Conservation (phyloP, 768 basidiomycete species). For the Cantharellus cinnabarinus region DNA sequence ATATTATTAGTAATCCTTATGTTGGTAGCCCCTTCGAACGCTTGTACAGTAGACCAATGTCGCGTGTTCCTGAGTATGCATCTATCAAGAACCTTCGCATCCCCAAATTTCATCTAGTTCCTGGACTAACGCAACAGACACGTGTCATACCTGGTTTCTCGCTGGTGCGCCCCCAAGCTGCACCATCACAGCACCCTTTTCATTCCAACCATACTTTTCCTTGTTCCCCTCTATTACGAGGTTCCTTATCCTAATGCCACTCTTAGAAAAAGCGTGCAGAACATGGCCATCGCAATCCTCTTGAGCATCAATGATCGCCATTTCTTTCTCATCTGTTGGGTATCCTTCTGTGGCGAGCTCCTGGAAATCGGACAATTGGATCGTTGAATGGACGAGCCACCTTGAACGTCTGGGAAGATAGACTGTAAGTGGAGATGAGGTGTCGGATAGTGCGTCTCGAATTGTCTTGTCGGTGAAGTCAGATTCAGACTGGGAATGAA, state of each 20-base stretch:
- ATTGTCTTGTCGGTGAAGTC: slow-evolving; percentile 7
- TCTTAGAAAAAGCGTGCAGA: slow-evolving; percentile 4
- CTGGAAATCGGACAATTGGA: slow-evolving; percentile 9
- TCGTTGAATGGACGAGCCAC: slow-evolving; percentile 8
- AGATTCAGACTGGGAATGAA: background rate
- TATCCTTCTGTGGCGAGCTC: slow-evolving; percentile 12
- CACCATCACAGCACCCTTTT: slow-evolving; percentile 10
- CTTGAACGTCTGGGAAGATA: slow-evolving; percentile 10
- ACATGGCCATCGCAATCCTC: slow-evolving; percentile 8
- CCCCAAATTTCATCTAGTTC: background rate
- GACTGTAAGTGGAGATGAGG: slow-evolving; percentile 10
- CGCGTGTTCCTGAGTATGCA: slow-evolving; percentile 11
- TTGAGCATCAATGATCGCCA: slow-evolving; percentile 11
- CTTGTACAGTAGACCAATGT: slow-evolving; percentile 13
- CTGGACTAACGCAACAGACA: background rate
- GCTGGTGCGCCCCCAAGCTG: slow-evolving; percentile 10
- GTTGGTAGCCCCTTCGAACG: slow-evolving; percentile 11
- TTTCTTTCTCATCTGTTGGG: slow-evolving; percentile 9
- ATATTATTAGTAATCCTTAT: slow-evolving; percentile 8
- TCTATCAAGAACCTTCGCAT: slow-evolving; percentile 9
- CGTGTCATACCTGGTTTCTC: slow-evolving; percentile 4
- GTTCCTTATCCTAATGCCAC: slow-evolving; percentile 11
- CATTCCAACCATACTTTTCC: slow-evolving; percentile 10
- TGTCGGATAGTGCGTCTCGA: slow-evolving; percentile 10
- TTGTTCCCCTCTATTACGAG: slow-evolving; percentile 10